Evolutionary conservation across 345 rosid genomes (phyloP).

Genomic region (Hibiscus tridactylites): DNA sequence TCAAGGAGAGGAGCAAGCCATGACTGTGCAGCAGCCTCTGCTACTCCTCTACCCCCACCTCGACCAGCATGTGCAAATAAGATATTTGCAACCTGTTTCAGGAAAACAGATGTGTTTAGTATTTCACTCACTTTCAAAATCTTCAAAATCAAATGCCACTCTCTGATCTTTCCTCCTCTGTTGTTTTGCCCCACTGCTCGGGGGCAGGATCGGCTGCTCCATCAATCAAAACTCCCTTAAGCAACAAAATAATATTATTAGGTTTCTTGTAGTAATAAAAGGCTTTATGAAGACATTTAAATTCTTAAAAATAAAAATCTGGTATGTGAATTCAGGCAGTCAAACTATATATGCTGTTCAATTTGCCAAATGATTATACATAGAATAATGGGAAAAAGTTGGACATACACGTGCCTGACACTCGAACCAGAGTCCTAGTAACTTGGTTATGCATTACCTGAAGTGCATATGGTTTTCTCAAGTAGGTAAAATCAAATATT

Average conservation of each 20-base stretch:
- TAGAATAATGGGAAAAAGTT: too few relatives aligned
- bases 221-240: slow-evolving; percentile 79
- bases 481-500: neutral
- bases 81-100: slow-evolving; percentile 81
- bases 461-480: neutral
- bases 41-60: slow-evolving; percentile 76
- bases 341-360: neutral
- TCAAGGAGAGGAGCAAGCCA: slow-evolving; percentile 98
- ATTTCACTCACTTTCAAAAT: neutral
- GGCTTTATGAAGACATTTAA: neutral
- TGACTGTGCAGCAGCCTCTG: slow-evolving; percentile 92
- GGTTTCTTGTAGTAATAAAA: slow-evolving; percentile 6
- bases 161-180: slow-evolving; percentile 71
- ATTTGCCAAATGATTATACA: neutral
- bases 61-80: slow-evolving; percentile 90
- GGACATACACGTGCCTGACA: too few relatives aligned
- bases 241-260: slow-evolving; percentile 12
- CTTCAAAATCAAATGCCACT: slow-evolving; percentile 33
- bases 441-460: neutral
- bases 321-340: neutral
- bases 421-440: neutral
- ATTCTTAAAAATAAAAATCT: neutral
- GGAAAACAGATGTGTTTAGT: neutral
- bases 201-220: slow-evolving; percentile 99
- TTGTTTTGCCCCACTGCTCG: slow-evolving; percentile 95